Evolutionary conservation across 805 yeast genomes (phyloP).

Genomic region (Kazachstania bromeliacearum): DNA sequence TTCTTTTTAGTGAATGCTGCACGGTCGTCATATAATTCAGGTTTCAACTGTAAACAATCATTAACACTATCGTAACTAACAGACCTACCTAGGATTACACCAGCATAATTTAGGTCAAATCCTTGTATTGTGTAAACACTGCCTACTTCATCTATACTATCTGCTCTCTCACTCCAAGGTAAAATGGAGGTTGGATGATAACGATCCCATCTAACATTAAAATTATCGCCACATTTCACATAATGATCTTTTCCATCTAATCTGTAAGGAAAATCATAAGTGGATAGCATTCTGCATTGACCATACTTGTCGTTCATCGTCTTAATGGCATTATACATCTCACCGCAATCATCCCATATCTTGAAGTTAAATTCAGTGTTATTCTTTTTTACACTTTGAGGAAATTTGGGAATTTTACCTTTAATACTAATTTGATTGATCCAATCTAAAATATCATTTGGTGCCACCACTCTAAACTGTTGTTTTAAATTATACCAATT

Average conservation of each 20-base stretch:
- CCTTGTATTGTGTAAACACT: constrained; percentile 42
- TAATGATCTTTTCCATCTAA: constrained; percentile 38
- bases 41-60: constrained; percentile 29
- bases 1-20: constrained; percentile 38
- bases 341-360: constrained; percentile 35
- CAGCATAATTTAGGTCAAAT: constrained; percentile 39
- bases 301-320: constrained; percentile 28
- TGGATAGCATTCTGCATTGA: constrained; percentile 35
- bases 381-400: constrained; percentile 13
- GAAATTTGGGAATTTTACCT: constrained; percentile 31
- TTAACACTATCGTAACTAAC: constrained; percentile 31
- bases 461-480: constrained; percentile 37
- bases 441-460: constrained; percentile 34
- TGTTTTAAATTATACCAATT: constrained; percentile 29
- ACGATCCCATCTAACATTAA: constrained; percentile 39
- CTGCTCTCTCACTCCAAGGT: constrained; percentile 40
- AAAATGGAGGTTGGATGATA: constrained; percentile 32
- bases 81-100: constrained; percentile 37
- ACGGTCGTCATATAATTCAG: constrained; percentile 36
- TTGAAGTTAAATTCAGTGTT: constrained; percentile 26
- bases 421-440: constrained; percentile 29
- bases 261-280: constrained; percentile 40
- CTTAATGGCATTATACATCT: constrained; percentile 32
- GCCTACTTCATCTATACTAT: constrained; percentile 40
- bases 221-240: constrained; percentile 36